Percentiles rank a stretch among this genome's conserved stretches.
These are phyloP conservation scores for Teunomyces cretensis DNA, from an alignment of 805 yeast genomes.

Conservation along the genomic window DNA sequence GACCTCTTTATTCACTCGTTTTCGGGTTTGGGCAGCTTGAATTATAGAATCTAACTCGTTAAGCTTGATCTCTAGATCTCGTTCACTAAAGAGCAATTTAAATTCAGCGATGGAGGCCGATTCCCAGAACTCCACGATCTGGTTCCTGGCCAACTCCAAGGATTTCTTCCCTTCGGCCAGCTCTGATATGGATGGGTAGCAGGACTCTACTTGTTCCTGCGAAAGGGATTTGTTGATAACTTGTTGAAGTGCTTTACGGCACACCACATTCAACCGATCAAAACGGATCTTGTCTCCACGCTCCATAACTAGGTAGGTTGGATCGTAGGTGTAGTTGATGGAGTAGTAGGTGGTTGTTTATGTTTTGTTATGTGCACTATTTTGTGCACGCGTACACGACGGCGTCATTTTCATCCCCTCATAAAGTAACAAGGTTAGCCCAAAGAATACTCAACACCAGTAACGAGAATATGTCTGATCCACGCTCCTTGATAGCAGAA, in stretches of 20 bases:
- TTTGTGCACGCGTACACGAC: neutral
- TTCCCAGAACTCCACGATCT: constrained; percentile 53
- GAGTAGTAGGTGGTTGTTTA: constrained; percentile 1
- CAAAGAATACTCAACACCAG: neutral
- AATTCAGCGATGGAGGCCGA: constrained; percentile 52
- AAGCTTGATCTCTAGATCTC: constrained; percentile 42
- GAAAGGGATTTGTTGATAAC: constrained; percentile 49
- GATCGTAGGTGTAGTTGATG: neutral
- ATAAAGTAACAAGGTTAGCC: neutral
- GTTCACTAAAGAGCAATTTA: constrained; percentile 51
- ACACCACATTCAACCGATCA: constrained; percentile 49
- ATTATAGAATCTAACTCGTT: constrained; percentile 50
- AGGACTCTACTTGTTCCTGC: constrained; percentile 49
- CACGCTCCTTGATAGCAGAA: constrained; percentile 43
- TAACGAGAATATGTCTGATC: constrained; percentile 37
- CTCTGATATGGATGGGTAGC: constrained; percentile 55
- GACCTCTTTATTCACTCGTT: constrained; percentile 8
- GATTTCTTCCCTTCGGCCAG: constrained; percentile 45
- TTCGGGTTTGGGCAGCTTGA: constrained; percentile 37
- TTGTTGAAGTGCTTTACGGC: constrained; percentile 54
- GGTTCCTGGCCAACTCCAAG: constrained; percentile 49
- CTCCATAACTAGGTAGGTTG: neutral
- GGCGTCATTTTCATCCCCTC: constrained; percentile 1
- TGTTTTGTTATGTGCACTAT: constrained; percentile 2
- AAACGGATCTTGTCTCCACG: constrained; percentile 40